Conservation (phyloP, 176 grass and related monocot genomes). For the Ampelocalamus luodianensis region DNA sequence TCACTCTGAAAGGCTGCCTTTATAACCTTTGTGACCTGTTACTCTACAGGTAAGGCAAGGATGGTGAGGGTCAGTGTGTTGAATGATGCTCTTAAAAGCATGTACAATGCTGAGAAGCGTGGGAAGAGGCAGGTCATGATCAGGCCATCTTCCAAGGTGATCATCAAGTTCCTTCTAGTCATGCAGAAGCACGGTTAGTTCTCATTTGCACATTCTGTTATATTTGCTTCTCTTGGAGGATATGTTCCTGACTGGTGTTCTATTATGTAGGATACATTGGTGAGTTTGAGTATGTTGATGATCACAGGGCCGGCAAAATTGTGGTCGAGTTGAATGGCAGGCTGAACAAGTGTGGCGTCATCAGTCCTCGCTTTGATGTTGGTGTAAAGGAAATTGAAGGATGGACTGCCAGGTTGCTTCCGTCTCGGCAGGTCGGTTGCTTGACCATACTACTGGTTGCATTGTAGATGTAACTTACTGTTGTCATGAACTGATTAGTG, state of each 20-base stretch:
- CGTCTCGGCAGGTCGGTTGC: constrained; percentile 58
- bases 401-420: constrained; percentile 68
- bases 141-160: constrained; percentile 78
- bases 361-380: constrained; percentile 73
- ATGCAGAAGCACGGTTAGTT: constrained; percentile 82
- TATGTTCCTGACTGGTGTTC: background rate
- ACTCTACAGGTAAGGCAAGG: constrained; percentile 48
- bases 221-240: background rate
- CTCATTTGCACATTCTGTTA: background rate
- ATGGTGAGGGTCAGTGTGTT: constrained; percentile 84
- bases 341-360: constrained; percentile 75
- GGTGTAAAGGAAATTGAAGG: constrained; percentile 74
- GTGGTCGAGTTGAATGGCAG: constrained; percentile 70
- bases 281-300: constrained; percentile 72
- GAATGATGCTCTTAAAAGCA: constrained; percentile 80
- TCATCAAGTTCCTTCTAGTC: constrained; percentile 75
- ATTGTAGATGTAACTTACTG: background rate
- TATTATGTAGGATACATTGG: constrained; percentile 60
- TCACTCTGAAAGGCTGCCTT: background rate
- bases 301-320: constrained; percentile 66
- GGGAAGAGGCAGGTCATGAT: constrained; percentile 79
- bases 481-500: background rate
- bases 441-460: background rate
- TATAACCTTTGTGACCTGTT: background rate
- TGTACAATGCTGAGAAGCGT: constrained; percentile 89